Conservation (phyloP, 768 basidiomycete species). For the Chalciporus sphaerocephalus region DNA sequence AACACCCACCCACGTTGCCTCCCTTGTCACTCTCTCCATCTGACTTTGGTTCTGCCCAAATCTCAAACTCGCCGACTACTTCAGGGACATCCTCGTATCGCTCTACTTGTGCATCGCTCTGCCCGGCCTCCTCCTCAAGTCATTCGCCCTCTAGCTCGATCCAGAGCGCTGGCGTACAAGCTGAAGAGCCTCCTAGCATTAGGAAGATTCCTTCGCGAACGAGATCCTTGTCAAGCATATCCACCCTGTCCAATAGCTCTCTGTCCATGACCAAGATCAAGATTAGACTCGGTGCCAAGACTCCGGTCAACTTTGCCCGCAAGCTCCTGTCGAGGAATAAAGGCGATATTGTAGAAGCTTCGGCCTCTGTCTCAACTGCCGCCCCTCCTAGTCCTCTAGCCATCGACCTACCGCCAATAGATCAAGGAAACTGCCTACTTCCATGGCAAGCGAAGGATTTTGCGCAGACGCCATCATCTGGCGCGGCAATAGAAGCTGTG, state of each 20-base stretch:
- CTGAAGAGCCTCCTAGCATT: constrained; percentile 14
- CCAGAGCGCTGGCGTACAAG: constrained; percentile 8
- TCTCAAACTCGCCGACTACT: constrained; percentile 36
- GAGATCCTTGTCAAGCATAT: constrained; percentile 55
- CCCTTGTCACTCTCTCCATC: constrained; percentile 60
- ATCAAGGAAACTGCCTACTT: constrained; percentile 35
- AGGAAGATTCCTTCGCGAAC: constrained; percentile 41
- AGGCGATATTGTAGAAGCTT: constrained; percentile 14
- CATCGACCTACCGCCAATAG: constrained; percentile 22
- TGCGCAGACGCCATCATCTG: constrained; percentile 10
- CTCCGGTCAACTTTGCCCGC: constrained; percentile 51
- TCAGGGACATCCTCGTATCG: constrained; percentile 34
- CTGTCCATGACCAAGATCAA: constrained; percentile 47
- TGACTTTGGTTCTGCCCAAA: constrained; percentile 40
- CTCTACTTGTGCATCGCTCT: constrained; percentile 36
- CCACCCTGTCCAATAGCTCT: constrained; percentile 40
- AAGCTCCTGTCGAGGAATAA: constrained; percentile 49
- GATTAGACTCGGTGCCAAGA: constrained; percentile 41
- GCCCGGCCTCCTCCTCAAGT: constrained; percentile 29
- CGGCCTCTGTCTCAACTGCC: constrained; percentile 2
- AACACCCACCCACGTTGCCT: constrained; percentile 56
- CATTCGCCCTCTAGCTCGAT: constrained; percentile 14
- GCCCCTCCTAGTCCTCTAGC: constrained; percentile 9
- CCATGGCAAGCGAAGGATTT: constrained; percentile 41
- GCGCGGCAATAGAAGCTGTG: constrained; percentile 13